These are phyloP conservation scores for Aphanomyces astaci DNA, from an alignment of 352 stramenopile genomes.

Conservation along the genomic window DNA sequence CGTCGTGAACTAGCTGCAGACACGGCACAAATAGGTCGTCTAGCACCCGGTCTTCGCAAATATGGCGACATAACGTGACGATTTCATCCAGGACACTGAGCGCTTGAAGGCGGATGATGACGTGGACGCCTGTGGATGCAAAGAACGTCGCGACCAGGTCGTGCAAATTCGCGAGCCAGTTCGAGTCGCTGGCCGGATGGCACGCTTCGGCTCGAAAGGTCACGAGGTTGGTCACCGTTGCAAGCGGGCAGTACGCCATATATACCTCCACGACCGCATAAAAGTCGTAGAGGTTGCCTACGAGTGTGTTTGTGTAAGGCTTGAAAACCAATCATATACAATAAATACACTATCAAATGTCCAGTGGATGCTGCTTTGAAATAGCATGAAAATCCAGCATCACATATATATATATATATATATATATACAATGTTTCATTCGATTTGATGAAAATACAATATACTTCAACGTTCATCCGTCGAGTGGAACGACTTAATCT, in stretches of 20 bases:
- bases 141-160: constrained; percentile 60
- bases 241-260: constrained; percentile 49
- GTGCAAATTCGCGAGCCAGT: constrained; percentile 58
- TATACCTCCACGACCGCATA: constrained; percentile 69
- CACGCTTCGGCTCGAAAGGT: constrained; percentile 47
- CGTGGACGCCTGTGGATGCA: constrained; percentile 35
- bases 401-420: no score
- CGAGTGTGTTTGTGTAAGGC: constrained; percentile 14
- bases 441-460: no score
- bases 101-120: constrained; percentile 51
- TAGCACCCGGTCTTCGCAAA: constrained; percentile 78
- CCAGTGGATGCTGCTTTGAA: neutral
- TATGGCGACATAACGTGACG: constrained; percentile 62
- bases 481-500: no score
- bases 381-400: no score
- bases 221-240: constrained; percentile 52
- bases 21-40: constrained; percentile 75
- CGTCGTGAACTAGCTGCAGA: constrained; percentile 60
- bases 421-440: no score
- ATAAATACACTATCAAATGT: no score
- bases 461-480: no score
- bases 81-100: constrained; percentile 64
- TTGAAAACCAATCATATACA: neutral
- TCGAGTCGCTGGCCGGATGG: constrained; percentile 53
- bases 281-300: constrained; percentile 62